Base-by-base conservation (phyloP, 768 basidiomycete species). In the Phylloporus sp. region DNA sequence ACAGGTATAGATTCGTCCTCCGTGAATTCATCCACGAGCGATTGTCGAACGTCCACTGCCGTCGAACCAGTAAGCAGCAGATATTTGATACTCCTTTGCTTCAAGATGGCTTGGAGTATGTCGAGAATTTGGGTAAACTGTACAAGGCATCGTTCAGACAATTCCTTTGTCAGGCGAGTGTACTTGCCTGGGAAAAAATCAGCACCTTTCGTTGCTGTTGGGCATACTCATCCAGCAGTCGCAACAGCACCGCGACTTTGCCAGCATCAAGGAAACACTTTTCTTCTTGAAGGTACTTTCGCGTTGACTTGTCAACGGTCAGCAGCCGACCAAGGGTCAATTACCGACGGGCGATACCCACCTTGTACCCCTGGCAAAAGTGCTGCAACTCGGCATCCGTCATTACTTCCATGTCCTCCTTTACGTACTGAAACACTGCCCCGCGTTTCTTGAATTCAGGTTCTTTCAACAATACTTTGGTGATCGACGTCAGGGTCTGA, bases 351-450 rank as follows among this genome's bases (percentile, higher is more conserved):
- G 26, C 40, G 4, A 43, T 27, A 33, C 46, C 27, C 15, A 92
- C 92, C 78, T 89, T 91, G 70, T 95, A 95, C 10, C 81, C 80
- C 39, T 78, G 76, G 59, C 86, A 88, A 62, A 94, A 95, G 33
- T 79, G 68, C 59, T 96, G 91, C 28, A 99, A 73, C 68, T 98
- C 96, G 8, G 92, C 86, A 67, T 99, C 96, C 35, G 92, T 95
- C 95, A 98, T 98, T 17, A 96, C 86, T 56, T 88, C 81, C 88
- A 99, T 91, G 66, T 99, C 96, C 65, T 99, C 96, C 62, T 91
- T 90, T 41, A 99, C 91, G 50, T 83, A 79, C 26, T 93, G 80
- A 57, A 82, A 89, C 35, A 88, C 63, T 8, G 86, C 85, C 1
- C 82, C 82, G 14, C 86, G 80, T 64, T 83, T 87, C 68, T 81